Evolutionary conservation across 371 early-diverging fungal genomes (phyloP), one percentile per base, ranked within the genome.

Genomic region (Lichtheimia ramosa): DNA sequence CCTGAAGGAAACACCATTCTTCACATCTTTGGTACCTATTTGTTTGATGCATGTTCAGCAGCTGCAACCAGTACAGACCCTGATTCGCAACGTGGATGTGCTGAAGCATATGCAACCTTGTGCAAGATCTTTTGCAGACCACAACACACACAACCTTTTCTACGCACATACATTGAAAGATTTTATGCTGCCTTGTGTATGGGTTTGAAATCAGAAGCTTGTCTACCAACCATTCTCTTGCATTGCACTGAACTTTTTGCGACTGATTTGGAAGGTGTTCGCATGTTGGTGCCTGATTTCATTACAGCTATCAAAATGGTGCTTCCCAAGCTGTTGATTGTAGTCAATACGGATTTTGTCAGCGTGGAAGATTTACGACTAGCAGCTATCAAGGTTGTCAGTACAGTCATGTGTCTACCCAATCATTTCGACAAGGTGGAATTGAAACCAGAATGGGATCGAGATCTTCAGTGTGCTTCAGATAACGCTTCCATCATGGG

Each of bases 11-110:
- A 92, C 61, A 91, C 91, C 0, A 57, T 93, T 0, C 71, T 93
- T 41, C 74, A 86, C 57, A 89, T 93, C 86, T 91, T 91, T 80
- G 91, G 91, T 2, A 68, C 75, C 1, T 91, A 85, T 78, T 76
- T 93, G 5, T 92, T 92, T 76, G 89, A 89, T 51, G 89, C 88
- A 0, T 68, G 77, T 15, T 63, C 79, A 0, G 63, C 69, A 12
- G 65, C 75, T 5, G 56, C 70, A 6, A 40, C 63, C n/a, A n/a
- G 21, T 6, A 61, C 46, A 18, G 66, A 73, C 25, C 41, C 48
- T 0, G 73, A 76, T 20, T 65, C 66, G 48, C 68, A 87, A 51
- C 75, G 82, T 7, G 92, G 92, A 2, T 83, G 85, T 55, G 84
- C 91, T 1, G 84, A 83, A 39, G 88, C 93, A 1, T 77, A 84